Conservation (phyloP, 225 moss, liverwort and hornwort species). For the Lunularia cruciata region DNA sequence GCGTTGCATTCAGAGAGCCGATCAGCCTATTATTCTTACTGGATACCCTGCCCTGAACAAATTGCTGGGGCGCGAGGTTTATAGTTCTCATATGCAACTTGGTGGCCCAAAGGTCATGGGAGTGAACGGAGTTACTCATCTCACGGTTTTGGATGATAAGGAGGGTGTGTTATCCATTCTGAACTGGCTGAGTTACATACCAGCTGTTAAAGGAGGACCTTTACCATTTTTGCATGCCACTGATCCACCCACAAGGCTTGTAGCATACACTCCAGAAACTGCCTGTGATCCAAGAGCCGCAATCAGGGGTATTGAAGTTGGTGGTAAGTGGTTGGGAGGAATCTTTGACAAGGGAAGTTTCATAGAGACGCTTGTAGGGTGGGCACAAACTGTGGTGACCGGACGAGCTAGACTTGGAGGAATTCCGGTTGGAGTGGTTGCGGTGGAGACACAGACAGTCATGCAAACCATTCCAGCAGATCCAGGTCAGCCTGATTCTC, state of each 20-base stretch:
- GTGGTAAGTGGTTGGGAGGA: constrained; percentile 77
- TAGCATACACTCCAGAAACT: constrained; percentile 73
- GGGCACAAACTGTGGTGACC: constrained; percentile 93
- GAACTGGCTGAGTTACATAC: constrained; percentile 85
- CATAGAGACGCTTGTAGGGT: constrained; percentile 89
- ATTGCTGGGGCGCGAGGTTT: constrained; percentile 82
- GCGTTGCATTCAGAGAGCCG: constrained; percentile 89
- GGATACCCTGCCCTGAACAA: constrained; percentile 95
- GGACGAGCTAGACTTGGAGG: constrained; percentile 87
- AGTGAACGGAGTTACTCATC: constrained; percentile 87
- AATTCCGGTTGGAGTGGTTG: constrained; percentile 79
- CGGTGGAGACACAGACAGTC: constrained; percentile 91
- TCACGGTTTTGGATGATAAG: constrained; percentile 80
- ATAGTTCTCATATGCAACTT: constrained; percentile 94
- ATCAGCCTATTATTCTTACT: constrained; percentile 93
- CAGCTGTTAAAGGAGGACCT: constrained; percentile 63
- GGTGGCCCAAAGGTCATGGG: constrained; percentile 98
- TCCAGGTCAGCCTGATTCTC: constrained; percentile 85
- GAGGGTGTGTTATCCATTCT: constrained; percentile 81
- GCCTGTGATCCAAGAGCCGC: constrained; percentile 90
- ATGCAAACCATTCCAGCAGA: constrained; percentile 88
- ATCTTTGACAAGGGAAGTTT: constrained; percentile 92
- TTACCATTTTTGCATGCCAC: constrained; percentile 58
- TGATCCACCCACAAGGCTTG: constrained; percentile 64
- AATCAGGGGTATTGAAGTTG: constrained; percentile 57